Conservation (phyloP, 192 early-diverging fungal species). For the Podila horticola region DNA sequence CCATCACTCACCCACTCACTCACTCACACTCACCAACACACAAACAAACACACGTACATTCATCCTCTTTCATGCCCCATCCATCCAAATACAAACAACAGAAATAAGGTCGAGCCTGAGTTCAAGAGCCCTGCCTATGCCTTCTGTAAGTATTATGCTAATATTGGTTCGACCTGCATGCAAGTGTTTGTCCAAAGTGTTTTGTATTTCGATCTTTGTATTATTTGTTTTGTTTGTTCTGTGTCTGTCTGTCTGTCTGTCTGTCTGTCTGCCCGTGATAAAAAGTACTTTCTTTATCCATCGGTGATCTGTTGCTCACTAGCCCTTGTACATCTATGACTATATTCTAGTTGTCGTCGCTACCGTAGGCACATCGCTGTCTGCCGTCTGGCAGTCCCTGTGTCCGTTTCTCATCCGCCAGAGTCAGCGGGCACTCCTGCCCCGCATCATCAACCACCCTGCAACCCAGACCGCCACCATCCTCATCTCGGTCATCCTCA, state of each 20-base stretch:
- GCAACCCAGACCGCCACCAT: conserved; percentile 46
- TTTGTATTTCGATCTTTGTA: conserved; percentile 1
- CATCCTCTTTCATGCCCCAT: background rate
- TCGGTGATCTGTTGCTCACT: background rate
- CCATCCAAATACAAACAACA: conserved; percentile 1
- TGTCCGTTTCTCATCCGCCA: conserved; percentile 46
- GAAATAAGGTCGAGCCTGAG: conserved; percentile 14
- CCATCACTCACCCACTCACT: background rate
- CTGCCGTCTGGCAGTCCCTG: conserved; percentile 46
- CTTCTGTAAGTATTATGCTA: conserved; percentile 29
- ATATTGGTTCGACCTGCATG: background rate
- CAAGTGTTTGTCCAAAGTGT: background rate
- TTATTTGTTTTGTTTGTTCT: background rate
- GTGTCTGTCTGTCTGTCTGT: background rate
- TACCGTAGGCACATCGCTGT: conserved; percentile 28
- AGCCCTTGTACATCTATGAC: background rate
- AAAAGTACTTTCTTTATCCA: background rate
- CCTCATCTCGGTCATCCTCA: conserved; percentile 35
- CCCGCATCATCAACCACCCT: conserved; percentile 47
- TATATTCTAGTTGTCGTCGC: conserved; percentile 28
- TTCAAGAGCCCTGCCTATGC: conserved; percentile 23
- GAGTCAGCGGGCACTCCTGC: conserved; percentile 35
- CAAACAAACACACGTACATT: background rate
- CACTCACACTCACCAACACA: background rate
- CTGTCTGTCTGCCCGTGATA: background rate